Base-by-base conservation (phyloP, 495 filamentous ascomycete genomes). In the Hypoxylon subgilvum region DNA sequence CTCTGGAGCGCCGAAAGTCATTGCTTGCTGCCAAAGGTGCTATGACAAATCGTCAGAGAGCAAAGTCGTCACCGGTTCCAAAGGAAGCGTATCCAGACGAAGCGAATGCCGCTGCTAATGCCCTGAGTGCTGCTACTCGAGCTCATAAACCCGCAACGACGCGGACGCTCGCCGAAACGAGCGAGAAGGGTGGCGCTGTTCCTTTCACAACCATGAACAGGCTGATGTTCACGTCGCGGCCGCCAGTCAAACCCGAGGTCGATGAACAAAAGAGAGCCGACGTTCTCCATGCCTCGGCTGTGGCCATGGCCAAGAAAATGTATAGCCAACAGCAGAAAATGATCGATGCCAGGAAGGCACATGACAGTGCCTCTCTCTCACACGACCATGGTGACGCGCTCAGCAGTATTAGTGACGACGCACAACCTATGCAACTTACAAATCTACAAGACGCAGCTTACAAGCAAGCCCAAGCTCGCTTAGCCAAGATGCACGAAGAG, bases 221-320 rank as follows among this genome's bases (percentile, higher is more conserved):
- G 51, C 83, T 83, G 23, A 85, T 96, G 78, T 93, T 86, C 60
- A 91, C 87, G 1, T 86, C 88, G 2, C 74, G 84, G 39, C 91
- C 91, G 9, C 89, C 87, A 0, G 84, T 94, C 4, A 75, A 83
- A 25, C 73, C 77, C 5, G 90, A 95, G 65, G 66, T 85, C 0
- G 87, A 95, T 28, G 92, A 95, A 57, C 77, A 85, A 69, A 86
- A 82, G 35, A 83, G 80, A 45, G 77, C 83, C 27, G 86, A 89
- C 66, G 84, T 85, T 4, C 72, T 96, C 0, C 88, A 84, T 53
- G 90, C 91, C 14, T 91, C 91, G 13, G 88, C 92, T 3, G 72
- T 96, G 1, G 88, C 86, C 3, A 96, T 96, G 90, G 90, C 92
- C 18, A 90, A 84, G 70, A 81, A 87, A 52, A 91, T 96, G 87